Conservation (phyloP, 805 yeast species). For the Starmerella floricola region DNA sequence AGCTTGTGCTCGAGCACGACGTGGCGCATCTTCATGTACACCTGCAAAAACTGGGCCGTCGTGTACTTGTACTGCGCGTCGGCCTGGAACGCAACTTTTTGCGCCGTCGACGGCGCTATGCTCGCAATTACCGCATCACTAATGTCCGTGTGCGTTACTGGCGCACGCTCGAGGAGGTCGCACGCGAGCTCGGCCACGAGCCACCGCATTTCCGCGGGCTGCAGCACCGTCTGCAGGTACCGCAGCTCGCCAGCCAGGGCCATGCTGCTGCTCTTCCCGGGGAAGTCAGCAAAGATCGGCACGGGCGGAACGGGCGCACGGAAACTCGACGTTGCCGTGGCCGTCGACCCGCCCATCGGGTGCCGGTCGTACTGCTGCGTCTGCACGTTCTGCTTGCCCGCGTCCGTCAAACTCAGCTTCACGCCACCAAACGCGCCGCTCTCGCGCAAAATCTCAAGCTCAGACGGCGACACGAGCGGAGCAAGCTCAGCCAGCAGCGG, state of each 20-base stretch:
- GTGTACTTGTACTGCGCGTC: slow-evolving; percentile 23
- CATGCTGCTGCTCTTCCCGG: slow-evolving; percentile 4
- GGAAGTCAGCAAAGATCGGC: slow-evolving; percentile 9
- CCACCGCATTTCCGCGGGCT: slow-evolving; percentile 19
- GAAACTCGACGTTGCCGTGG: background rate
- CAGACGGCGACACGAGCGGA: slow-evolving; percentile 7
- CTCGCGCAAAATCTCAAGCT: slow-evolving; percentile 4
- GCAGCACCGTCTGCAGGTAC: slow-evolving; percentile 19
- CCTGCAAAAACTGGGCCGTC: slow-evolving; percentile 23
- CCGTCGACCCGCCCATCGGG: background rate
- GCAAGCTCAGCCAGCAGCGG: slow-evolving; percentile 4
- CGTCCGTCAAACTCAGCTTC: slow-evolving; percentile 5
- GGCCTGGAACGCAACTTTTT: slow-evolving; percentile 17
- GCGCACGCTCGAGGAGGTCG: slow-evolving; percentile 11
- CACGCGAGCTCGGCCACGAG: slow-evolving; percentile 17
- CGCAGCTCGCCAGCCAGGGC: slow-evolving; percentile 17
- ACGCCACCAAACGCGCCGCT: slow-evolving; percentile 19
- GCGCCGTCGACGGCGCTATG: slow-evolving; percentile 20
- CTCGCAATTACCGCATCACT: slow-evolving; percentile 22
- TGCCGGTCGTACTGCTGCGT: background rate
- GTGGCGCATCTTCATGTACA: slow-evolving; percentile 19
- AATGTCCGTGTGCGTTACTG: slow-evolving; percentile 22
- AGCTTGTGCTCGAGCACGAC: slow-evolving; percentile 20
- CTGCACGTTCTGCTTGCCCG: background rate
- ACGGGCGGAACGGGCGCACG: slow-evolving; percentile 17